A percentile compares a stretch with the other conserved stretches of the same genome.
Conservation (phyloP, 257 asterid species). For the Fraxinus excelsior region DNA sequence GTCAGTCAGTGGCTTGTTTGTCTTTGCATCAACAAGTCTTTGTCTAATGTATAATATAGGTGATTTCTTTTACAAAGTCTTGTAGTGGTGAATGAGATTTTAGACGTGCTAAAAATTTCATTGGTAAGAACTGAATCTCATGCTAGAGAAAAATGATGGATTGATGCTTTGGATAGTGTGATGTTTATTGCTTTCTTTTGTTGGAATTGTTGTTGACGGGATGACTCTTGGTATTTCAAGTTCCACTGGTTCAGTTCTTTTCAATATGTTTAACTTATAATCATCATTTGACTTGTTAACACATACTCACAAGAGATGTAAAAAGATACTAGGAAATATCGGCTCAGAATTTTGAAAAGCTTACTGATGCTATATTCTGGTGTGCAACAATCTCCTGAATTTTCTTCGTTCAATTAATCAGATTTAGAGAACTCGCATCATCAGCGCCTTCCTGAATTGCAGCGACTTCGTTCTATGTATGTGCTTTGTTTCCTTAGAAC, state of each 20-base stretch:
- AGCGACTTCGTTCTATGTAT: conserved; percentile 93
- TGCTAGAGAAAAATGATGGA: not conserved
- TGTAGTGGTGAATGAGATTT: too few relatives aligned
- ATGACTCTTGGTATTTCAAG: conserved; percentile 1
- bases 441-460: conserved; percentile 94
- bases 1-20: too few relatives aligned
- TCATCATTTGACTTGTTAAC: conserved; percentile 13
- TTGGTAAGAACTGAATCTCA: not conserved
- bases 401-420: conserved; percentile 37
- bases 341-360: conserved; percentile 3
- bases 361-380: conserved; percentile 10
- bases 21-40: too few relatives aligned
- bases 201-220: not conserved
- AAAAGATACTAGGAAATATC: conserved; percentile 11
- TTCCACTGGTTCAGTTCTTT: not conserved
- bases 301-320: conserved; percentile 3
- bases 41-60: too few relatives aligned
- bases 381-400: conserved; percentile 23
- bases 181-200: not conserved
- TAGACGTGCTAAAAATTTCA: too few relatives aligned
- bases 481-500: conserved; percentile 36
- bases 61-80: too few relatives aligned
- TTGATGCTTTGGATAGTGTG: not conserved
- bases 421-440: conserved; percentile 83
- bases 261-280: conserved; percentile 9